Evolutionary conservation across 371 early-diverging fungal species (phyloP), one percentile per base, ranked within the genome.

Genomic region (Syncephalastrum contaminatum): DNA sequence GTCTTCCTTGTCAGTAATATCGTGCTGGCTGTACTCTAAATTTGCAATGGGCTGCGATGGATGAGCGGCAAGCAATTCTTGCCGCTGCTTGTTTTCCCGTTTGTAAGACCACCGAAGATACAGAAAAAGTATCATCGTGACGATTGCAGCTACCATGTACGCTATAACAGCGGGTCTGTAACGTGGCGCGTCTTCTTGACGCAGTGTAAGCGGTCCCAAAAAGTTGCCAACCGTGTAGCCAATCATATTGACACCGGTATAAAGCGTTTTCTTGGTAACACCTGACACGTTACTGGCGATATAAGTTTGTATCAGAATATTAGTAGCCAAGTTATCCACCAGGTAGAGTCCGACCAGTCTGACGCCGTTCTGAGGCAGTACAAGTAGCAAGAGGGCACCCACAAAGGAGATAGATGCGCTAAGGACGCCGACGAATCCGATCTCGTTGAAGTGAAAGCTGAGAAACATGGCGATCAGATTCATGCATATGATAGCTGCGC

Each of bases 111-210:
- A 60, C 3, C 61, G 61, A 4, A 51, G 44, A 51, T 45, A 60
- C 6, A 62, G 21, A 15, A 68, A 62, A 5, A 70, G 40, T 12
- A 59, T 1, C 27, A 63, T 40, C 2, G 45, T 36, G 0, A 70
- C 7, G 0, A 60, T 41, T 53, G 64, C 66, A 13, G 67, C 74
- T 10, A 50, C 61, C 22, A 68, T 51, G 53, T 62, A 74, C 0
- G 52, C 53, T 16, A 55, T 14, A 21, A 64, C 39, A 47, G 64
- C 68, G 4, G 53, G 22, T 4, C 46, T 54, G n/a, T 64, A 68
- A 0, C 47, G 36, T 0, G 64, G 60, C 2, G 56, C 60, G 14
- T 64, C 42, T 7, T 39, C 14, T 14, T 60, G 51, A 18, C 59
- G 51, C 64, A 64, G 48, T 45, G 63, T 48, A 8, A 63, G 54